Percentiles rank a stretch among this genome's conserved stretches.
These are phyloP conservation scores for Paraphaeosphaeria minitans DNA, from an alignment of 2,329 filamentous ascomycete genomes.

Conservation along the genomic window DNA sequence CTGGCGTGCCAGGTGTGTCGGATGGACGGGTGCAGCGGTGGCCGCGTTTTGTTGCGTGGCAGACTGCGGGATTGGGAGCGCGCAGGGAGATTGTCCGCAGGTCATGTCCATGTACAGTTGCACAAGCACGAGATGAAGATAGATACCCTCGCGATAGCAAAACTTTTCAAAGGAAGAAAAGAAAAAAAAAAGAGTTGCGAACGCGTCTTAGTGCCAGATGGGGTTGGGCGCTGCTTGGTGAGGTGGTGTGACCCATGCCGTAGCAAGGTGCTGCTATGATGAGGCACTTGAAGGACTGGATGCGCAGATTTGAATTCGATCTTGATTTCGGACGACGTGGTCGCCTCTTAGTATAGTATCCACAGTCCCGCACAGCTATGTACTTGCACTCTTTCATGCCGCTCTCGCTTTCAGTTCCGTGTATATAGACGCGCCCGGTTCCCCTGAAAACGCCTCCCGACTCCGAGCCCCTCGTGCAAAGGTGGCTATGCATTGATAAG, in stretches of 20 bases:
- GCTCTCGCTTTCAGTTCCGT: neutral
- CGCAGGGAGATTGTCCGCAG: neutral
- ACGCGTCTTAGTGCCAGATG: neutral
- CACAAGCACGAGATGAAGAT: neutral
- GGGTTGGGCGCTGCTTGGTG: no score
- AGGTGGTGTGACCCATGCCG: no score
- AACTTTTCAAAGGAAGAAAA: no score
- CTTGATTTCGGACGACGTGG: neutral
- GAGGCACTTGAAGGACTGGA: no score
- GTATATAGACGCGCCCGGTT: neutral
- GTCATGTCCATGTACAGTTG: neutral
- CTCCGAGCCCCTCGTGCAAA: neutral
- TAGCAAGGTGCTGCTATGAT: no score
- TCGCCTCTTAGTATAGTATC: neutral
- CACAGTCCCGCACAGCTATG: neutral
- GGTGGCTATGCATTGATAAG: conserved; percentile 1
- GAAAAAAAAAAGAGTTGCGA: no score
- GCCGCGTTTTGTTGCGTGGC: no score
- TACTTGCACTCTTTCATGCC: neutral
- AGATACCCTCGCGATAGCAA: conserved; percentile 1
- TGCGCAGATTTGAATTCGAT: neutral
- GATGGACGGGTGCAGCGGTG: no score
- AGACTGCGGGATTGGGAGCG: no score
- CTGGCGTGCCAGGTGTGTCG: no score
- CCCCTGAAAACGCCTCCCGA: neutral